Evolutionary conservation across 164 flowering plant genomes (phyloP), one percentile per base, ranked within the genome.

Genomic region (Vitis rupestris): DNA sequence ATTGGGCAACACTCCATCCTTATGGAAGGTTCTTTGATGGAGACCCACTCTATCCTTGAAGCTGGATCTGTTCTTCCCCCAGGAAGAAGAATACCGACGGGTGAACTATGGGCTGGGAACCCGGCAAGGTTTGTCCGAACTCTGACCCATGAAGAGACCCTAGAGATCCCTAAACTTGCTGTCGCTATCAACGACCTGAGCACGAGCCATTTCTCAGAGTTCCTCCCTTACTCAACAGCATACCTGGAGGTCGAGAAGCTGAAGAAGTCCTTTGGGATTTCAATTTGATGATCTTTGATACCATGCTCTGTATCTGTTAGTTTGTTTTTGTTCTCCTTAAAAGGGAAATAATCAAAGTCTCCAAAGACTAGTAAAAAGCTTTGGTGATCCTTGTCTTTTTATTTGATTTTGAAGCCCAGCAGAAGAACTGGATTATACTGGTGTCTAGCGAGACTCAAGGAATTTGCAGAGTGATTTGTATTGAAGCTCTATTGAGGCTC

Each of bases 231-330:
- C 78, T 91, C 99, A 30, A 91, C 96, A 0, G 89, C 74, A 19
- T 95, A 91, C 74, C 82, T 95, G 88, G 99, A 93, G 79, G 99
- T 95, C n/a, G 97, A 95, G 86, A 95, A 92, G 84, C 73, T 95
- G 75, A 91, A 91, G 87, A 85, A 87, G 73, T 80, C 89, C 55
- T 74, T 87, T 63, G 89, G 91, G 3, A 87, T 95, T 47, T 76
- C 87, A 7, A 80, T 94, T 55, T 94, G 80, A 90, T 63, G 51
- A 19, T 50, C 8, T 50, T 72, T 17, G 15, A 60, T 66, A 11
- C 57, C 27, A 23, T 61, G 23, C 52, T 50, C 14, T 23, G 4
- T 75, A 66, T 71, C 23, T 1, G 48, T 49, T 63, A 63, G n/a
- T 57, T 14, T 59, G 44, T 53, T 37, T 37, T 37, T 37, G 64